Evolutionary conservation across 2,329 filamentous ascomycete species (phyloP), one percentile per base, ranked within the genome.

Genomic region (Aspergillus texensis): DNA sequence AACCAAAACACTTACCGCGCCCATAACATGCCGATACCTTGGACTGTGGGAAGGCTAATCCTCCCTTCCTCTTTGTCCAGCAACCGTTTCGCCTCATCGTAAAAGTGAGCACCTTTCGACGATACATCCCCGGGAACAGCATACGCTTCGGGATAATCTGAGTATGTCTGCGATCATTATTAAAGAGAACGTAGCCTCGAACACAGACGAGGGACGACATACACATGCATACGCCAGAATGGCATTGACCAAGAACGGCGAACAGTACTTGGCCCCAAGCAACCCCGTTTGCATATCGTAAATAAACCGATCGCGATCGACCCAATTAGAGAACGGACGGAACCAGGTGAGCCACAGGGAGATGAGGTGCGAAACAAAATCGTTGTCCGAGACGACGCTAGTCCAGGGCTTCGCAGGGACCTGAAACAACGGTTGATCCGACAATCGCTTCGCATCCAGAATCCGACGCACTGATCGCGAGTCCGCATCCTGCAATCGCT

Each of bases 161-260:
- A 74, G 46, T 75, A 74, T 21, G 68, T 65, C 75, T 77, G 41
- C 1, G 8, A 6, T 14, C n/a, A 14, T 45, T 32, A 55, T 62
- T 60, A 28, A 41, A 34, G n/a, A 36, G 11, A 5, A 28, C 36
- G 24, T 6, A 9, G 14, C 21, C 24, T 28, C 2, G 26, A 32
- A 5, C 11, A 28, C 3, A 3, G 4, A 34, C 10, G 14, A 34
- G 10, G 21, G 32, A 19, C n/a, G 24, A 71, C 74, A 58, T 69
- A 75, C 73, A 61, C 69, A 75, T n/a, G 71, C 74, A 28, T 72
- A 67, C 11, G 75, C 69, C 9, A 77, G 63, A 9, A 79, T 74
- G 1, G 69, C 70, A 59, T 78, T 77, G 4, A 79, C 75, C 26
- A 78, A 60, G 10, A 78, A 72, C 6, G 76, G 73, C 11, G 76